Base-by-base conservation (phyloP, 768 basidiomycete species). In the Myochromella boudieri region DNA sequence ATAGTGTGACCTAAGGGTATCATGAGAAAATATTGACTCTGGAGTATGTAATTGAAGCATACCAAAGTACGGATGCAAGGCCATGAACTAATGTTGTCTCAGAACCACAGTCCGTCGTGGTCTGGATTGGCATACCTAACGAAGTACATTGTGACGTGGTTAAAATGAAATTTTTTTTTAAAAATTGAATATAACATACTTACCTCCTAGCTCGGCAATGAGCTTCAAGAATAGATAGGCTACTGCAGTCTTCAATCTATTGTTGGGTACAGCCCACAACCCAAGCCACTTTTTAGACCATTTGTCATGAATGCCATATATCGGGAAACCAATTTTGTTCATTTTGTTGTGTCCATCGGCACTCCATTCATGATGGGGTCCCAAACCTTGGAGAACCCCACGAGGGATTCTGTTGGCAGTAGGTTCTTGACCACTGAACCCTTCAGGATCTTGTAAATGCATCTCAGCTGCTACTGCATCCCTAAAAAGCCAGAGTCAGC, bases 341-440 rank as follows among this genome's bases (percentile, higher is more conserved):
- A 70, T 55, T 45, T 70, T 70, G 46, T 68, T 64, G 42, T 70
- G 64, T 1, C 68, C 68, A 58, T 69, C 63, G 6, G 52, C 61
- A 38, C 54, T 57, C 65, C 68, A 70, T 20, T 61, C 57, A 31
- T 66, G 56, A 50, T 69, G 44, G 3, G 56, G 51, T 1, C 68
- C 68, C 31, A 68, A 40, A 1, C 49, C 29, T 4, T 49, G 48
- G 6, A 63, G 37, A 5, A 21, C 14, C 0, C 27, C 43, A 8
- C 56, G 33, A 24, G 53, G 42, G 5, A 65, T 48, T 25, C 63
- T 65, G 36, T 65, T 68, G 1, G 51, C 48, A 3, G 44, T 49
- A 1, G 64, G 67, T 32, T 66, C 61, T 9, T 56, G 44, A 1
- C 9, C 22, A 5, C 14, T 31, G 55, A 67, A 67, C 10, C 56